Percentiles rank a stretch among this genome's conserved stretches.
Evolutionary conservation across 306 rosid genomes (phyloP).

Genomic region (Cyamopsis tetragonoloba): DNA sequence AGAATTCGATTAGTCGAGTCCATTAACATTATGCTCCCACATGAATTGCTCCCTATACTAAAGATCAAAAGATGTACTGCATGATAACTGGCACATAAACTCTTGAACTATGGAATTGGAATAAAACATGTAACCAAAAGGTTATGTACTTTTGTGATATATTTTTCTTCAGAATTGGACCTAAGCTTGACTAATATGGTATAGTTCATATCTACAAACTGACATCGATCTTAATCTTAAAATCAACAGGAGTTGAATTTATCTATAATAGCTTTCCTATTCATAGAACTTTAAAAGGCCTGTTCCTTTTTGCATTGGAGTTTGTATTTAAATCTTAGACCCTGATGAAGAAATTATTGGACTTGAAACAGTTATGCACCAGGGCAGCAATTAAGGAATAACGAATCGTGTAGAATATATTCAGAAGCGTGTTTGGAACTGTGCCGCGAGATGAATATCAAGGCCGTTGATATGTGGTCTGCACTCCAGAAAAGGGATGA

Average conservation of each 20-base stretch:
- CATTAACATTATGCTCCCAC: too few relatives aligned
- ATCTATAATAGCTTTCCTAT: not conserved
- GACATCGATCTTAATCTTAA: not conserved
- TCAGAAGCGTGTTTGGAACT: slow-evolving; percentile 71
- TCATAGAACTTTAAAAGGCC: not conserved
- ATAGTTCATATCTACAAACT: not conserved
- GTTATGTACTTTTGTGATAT: not conserved
- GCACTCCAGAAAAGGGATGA: slow-evolving; percentile 51
- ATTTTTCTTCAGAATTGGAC: not conserved
- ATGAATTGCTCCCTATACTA: too few relatives aligned
- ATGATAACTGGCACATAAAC: not conserved
- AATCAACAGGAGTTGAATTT: not conserved
- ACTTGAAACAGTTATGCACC: not conserved
- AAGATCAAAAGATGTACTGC: too few relatives aligned
- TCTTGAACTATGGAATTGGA: not conserved
- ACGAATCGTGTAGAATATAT: slow-evolving; percentile 52
- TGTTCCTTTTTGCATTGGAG: not conserved
- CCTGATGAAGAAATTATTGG: not conserved
- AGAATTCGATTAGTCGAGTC: too few relatives aligned
- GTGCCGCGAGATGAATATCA: slow-evolving; percentile 54
- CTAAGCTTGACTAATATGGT: not conserved
- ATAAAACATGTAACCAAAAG: not conserved
- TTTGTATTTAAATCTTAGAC: not conserved
- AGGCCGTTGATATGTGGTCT: slow-evolving; percentile 62
- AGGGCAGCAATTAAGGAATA: slow-evolving; percentile 24